Base-by-base conservation (phyloP, 768 basidiomycete species). In the Phylloporus scabripes region DNA sequence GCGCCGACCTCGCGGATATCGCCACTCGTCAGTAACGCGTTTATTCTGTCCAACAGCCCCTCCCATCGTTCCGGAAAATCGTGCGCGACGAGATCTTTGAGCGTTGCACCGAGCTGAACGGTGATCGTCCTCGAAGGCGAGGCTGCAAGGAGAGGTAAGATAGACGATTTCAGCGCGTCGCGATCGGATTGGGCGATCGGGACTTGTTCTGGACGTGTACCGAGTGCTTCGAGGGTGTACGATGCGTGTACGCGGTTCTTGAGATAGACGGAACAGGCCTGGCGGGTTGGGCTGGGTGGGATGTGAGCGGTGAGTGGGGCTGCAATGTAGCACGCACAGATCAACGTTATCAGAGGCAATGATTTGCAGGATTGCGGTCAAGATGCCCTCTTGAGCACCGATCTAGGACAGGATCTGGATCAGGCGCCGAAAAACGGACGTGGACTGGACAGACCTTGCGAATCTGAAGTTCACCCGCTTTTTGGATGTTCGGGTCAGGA, bases 61-160 rank as follows among this genome's bases (percentile, higher is more conserved):
- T 83, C 76, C 91, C 91, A 95, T 32, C 76, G 70, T 2, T 81
- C 77, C 0, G 92, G 90, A 60, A 87, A 91, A 68, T 93, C 92
- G 58, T 79, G 74, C 7, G 79, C 73, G 46, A 92, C 77, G 45
- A 92, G 72, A 28, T 77, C 81, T 64, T 88, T 88, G 61, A 93
- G 74, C 1, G 78, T 78, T 42, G 75, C 80, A 10, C 81, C 84
- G 38, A 95, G 77, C 65, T 92, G 92, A 11, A 87, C 72, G 0
- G 83, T 83, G 62, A 93, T 82, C 52, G 69, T 70, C 15, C 84
- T 74, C 4, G 82, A 80, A 0, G 83, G 80, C 0, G 85, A 82
- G 0, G 74, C 70, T 0, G 88, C 80, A 29, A 94, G 79, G 18
- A 92, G 73, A 4, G 75, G 82, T 4, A 93, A 69, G 46, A 93